Conservation (phyloP, 169 alveolate species). For the Prorocentrum cordatum region DNA sequence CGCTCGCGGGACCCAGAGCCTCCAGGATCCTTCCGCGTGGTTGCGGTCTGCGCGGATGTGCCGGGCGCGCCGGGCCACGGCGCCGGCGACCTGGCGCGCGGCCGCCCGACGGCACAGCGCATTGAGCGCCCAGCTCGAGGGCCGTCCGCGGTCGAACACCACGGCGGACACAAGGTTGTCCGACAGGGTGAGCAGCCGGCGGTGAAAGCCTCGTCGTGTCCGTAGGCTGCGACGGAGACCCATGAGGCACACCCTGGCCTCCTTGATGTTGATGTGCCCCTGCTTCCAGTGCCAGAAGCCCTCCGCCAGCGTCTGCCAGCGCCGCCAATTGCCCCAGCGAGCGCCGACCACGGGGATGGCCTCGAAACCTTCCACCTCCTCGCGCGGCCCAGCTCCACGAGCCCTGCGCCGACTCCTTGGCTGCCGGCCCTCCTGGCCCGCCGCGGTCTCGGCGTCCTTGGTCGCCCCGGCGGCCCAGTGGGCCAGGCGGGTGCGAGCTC, state of each 20-base stretch:
- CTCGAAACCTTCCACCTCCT: no score
- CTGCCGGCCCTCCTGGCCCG: no score
- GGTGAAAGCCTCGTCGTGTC: neutral
- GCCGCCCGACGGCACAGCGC: neutral
- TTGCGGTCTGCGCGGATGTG: neutral
- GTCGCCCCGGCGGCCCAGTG: no score
- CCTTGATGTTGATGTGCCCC: conserved; percentile 30
- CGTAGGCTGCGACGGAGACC: neutral
- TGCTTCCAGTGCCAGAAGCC: neutral
- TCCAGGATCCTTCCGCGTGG: neutral
- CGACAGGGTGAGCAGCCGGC: neutral
- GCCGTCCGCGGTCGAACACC: neutral
- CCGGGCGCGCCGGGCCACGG: neutral
- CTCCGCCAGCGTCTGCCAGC: neutral
- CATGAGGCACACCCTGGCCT: conserved; percentile 8
- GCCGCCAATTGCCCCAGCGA: neutral
- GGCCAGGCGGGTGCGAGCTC: no score
- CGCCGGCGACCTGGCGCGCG: neutral
- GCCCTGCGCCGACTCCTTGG: no score
- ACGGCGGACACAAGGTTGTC: neutral
- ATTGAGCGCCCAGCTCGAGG: neutral
- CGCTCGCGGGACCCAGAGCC: neutral
- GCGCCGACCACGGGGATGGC: neutral
- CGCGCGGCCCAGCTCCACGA: no score
- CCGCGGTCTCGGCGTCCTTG: no score